These are phyloP conservation scores for Alternaria tenuissima DNA, from an alignment of 2,329 filamentous ascomycete genomes.

Conservation along the genomic window DNA sequence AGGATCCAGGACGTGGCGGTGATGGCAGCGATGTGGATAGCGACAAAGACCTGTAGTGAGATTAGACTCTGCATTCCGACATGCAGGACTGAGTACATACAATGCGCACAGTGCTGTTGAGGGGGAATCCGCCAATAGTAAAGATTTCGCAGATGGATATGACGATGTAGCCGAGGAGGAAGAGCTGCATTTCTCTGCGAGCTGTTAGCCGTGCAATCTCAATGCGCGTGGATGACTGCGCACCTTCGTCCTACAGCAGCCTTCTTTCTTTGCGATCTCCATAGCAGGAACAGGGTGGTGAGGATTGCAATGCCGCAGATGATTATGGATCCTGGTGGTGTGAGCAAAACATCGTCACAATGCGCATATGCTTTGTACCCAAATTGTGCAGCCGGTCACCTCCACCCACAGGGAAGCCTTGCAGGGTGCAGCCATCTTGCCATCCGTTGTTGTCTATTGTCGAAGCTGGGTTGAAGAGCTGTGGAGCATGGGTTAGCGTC, in stretches of 20 bases:
- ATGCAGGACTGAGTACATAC: conserved; percentile 59
- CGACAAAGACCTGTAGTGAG: conserved; percentile 76
- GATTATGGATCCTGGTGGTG: conserved; percentile 78
- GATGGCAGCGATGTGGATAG: conserved; percentile 89
- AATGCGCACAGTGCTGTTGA: conserved; percentile 73
- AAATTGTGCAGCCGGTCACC: conserved; percentile 79
- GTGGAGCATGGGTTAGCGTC: conserved; percentile 40
- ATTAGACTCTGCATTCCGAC: background rate
- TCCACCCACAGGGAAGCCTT: conserved; percentile 75
- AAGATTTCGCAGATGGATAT: conserved; percentile 97
- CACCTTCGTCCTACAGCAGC: conserved; percentile 94
- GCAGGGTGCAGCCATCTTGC: conserved; percentile 73
- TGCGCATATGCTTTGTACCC: conserved; percentile 62
- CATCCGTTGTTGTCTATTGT: conserved; percentile 69
- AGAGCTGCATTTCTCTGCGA: conserved; percentile 91
- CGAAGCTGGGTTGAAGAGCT: conserved; percentile 70
- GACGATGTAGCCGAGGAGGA: conserved; percentile 84
- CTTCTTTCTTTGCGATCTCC: conserved; percentile 85
- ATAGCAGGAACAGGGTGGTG: conserved; percentile 71
- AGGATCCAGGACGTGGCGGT: conserved; percentile 89
- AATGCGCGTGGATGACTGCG: conserved; percentile 25
- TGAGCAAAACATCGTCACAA: conserved; percentile 35
- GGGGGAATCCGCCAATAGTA: conserved; percentile 86
- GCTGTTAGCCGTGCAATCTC: conserved; percentile 29
- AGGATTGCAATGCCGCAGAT: conserved; percentile 80